Base-by-base conservation (phyloP, 306 rosid genomes). In the Hippophae tibetana region DNA sequence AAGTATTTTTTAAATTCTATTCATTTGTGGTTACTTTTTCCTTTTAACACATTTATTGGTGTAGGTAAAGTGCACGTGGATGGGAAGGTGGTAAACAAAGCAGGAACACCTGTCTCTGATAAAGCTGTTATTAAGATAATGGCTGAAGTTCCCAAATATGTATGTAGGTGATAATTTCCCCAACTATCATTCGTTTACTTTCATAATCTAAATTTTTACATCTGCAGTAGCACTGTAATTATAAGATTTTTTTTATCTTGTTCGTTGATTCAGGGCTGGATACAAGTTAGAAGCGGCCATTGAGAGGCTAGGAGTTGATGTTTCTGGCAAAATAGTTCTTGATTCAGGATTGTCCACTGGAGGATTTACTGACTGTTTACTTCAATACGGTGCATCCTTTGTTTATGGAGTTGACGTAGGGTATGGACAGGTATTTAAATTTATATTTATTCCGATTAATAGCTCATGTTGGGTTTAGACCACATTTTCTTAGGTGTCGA, bases 261-360 rank as follows among this genome's bases (percentile, higher is more conserved):
- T 63, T 54, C 25, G 43, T 55, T 50, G 31, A 49, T 49, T 40
- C 81, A 92, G 98, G 80, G 98, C 93, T 69, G 98, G 98, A 72
- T 71, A 81, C 63, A 92, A 92, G 83, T 68, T 92, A 72, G 98
- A 92, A 83, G 98, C 89, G 68, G 98, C 93, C 50, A 80, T 92
- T 70, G 95, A 83, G 74, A 82, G 83, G 72, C 77, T 92, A 26
- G 81, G 70, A 42, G 64, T 92, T 45, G 93, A 80, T 67, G 93
- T 85, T 74, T 62, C 81, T 14, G 89, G 88, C 47, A 85, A 85
- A 80, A 85, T 85, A 60, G 96, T 93, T 68, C 98, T 87, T 67
- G 96, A 87, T 83, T 84, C 96, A 66, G 96, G 98, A 62, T 73
- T 92, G 62, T 92, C 96, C 51, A 92, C 96, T 1, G 96, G 96